phyloP scores from a whole-genome alignment of 2,329 filamentous ascomycete genomes.

The Calonectria pseudoreteaudii region DNA sequence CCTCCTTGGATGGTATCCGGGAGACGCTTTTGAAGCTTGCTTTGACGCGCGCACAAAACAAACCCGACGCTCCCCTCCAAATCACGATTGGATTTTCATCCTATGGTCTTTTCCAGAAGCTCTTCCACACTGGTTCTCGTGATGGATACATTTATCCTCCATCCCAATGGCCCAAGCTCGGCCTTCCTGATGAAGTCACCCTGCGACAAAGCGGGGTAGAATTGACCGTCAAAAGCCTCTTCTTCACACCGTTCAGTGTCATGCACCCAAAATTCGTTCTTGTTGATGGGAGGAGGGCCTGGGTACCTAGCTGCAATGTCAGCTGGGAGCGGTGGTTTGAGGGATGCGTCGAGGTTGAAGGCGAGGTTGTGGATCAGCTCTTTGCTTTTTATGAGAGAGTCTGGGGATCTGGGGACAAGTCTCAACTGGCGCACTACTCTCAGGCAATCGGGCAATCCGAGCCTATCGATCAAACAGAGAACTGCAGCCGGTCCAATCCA shows the following conservation, averaged over 20 bases:
- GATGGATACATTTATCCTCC: conserved; percentile 72
- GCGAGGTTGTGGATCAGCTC: conserved; percentile 71
- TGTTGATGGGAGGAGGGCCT: conserved; percentile 74
- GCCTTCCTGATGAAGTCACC: conserved; percentile 67
- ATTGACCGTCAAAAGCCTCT: conserved; percentile 79
- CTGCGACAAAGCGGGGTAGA: conserved; percentile 71
- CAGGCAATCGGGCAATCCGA: neutral
- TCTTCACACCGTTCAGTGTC: conserved; percentile 84
- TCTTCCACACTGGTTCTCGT: conserved; percentile 75
- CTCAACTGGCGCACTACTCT: neutral
- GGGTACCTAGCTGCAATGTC: conserved; percentile 84
- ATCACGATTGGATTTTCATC: conserved; percentile 84
- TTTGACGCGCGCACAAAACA: conserved; percentile 45
- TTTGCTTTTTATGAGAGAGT: conserved; percentile 74
- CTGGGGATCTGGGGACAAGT: conserved; percentile 63
- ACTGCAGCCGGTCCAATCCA: neutral
- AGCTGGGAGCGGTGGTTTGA: conserved; percentile 93
- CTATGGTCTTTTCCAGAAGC: conserved; percentile 76
- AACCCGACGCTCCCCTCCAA: conserved; percentile 55
- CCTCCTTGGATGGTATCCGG: conserved; percentile 68
- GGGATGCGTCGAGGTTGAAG: conserved; percentile 76
- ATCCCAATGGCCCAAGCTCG: conserved; percentile 71
- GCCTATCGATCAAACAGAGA: neutral
- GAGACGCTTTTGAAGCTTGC: conserved; percentile 72
- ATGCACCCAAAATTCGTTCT: conserved; percentile 89